Evolutionary conservation across 139 green algal genomes (phyloP), one percentile per base, ranked within the genome.

Genomic region (Coccomyxa sp.): DNA sequence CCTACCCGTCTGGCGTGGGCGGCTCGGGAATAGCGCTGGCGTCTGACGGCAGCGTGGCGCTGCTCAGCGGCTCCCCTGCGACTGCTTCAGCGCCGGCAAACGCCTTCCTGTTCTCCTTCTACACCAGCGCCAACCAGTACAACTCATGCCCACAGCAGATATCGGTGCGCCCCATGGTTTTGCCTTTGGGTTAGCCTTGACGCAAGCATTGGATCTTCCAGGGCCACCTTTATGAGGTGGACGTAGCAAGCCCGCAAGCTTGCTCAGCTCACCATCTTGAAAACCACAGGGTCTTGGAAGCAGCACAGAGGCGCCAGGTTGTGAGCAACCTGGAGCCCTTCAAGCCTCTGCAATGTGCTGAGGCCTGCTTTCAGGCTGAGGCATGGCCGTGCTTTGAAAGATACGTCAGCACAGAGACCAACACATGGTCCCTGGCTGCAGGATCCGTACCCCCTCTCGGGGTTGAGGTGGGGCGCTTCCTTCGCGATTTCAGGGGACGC

Each of bases 61-160:
- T 64, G 50, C 50, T 64, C 18, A 64, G 50, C 50, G 50, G 50
- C 50, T 31, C 18, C 50, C 50, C 50, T 22, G 50, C 50, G 27
- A 31, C 50, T 3, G 50, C 2, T 1, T 31, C 18, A 18, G 18
- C 22, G 50, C 18, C 50, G 50, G 50, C 50, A 18, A 31, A 18
- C 27, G 50, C 50, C 50, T 64, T 22, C 64, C 31, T 39, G 24
- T 36, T 37, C 29, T 36, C 64, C 0, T 39, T 36, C 2, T 72
- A 72, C 31, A 72, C 31, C 31, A 72, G 10, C 24, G 29, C 29
- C 22, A 29, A 33, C 31, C 29, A 72, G 64, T 72, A 72, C 64
- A 72, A 72, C 64, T 72, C 29, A n/a, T 72, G 64, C n/a, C 31
- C 64, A n/a, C 31, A 72, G 64, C 24, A 72, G 6, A 72, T 72